phyloP scores from a whole-genome alignment of 495 filamentous ascomycete genomes.

The Xanthoparmelia taractica region DNA sequence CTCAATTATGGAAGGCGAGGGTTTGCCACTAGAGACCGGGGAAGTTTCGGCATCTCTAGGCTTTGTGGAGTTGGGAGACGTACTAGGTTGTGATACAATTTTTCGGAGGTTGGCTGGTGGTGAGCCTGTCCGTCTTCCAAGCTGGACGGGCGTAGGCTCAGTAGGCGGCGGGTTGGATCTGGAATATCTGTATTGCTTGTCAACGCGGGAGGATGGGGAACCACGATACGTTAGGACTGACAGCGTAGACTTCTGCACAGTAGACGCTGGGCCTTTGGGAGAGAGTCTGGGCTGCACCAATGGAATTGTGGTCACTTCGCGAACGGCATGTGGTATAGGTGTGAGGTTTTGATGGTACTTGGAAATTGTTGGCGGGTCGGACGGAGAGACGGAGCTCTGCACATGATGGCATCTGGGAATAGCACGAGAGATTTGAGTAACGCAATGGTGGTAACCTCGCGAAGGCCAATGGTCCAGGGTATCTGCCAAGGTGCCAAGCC shows the following conservation, averaged over 20 bases:
- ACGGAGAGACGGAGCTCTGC: background rate
- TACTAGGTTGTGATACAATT: background rate
- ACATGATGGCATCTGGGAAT: background rate
- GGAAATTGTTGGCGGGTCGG: background rate
- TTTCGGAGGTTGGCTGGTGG: background rate
- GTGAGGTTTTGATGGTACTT: background rate
- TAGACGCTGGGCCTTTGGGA: background rate
- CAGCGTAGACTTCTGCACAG: background rate
- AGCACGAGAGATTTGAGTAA: background rate
- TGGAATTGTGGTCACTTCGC: background rate
- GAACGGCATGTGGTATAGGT: background rate
- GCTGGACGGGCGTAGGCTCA: background rate
- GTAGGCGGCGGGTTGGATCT: background rate
- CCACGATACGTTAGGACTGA: constrained; percentile 13
- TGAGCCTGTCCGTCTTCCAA: background rate
- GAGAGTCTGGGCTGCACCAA: background rate
- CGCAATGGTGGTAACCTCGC: background rate
- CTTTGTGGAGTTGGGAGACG: background rate
- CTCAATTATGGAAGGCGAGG: background rate
- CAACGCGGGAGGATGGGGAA: constrained; percentile 9
- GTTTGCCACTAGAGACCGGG: background rate
- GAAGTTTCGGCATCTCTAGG: background rate
- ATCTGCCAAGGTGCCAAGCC: background rate
- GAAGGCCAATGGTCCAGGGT: background rate
- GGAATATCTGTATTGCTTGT: constrained; percentile 18